Evolutionary conservation across 2,329 filamentous ascomycete species (phyloP).

Genomic region (Dactylonectria estremocensis): DNA sequence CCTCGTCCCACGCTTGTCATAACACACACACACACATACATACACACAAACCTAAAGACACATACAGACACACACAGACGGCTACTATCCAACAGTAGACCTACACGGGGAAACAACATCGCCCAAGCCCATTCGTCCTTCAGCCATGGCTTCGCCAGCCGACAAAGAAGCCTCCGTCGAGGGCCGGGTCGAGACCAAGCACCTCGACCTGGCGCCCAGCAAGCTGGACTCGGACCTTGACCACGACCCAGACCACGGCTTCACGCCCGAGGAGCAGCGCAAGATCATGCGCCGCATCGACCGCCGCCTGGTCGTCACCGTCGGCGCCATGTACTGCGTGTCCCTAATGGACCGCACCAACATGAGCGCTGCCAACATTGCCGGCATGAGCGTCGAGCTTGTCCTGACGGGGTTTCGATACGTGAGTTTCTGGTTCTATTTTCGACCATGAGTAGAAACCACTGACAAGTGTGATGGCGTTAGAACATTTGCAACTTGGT

Average conservation of each 20-base stretch:
- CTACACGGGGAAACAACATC: neutral
- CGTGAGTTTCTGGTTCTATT: slow-evolving; percentile 48
- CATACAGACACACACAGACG: neutral
- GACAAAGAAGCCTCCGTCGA: slow-evolving; percentile 39
- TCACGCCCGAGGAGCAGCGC: slow-evolving; percentile 74
- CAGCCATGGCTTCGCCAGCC: slow-evolving; percentile 44
- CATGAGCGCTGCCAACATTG: slow-evolving; percentile 79
- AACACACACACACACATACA: slow-evolving; percentile 3
- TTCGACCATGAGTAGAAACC: rapidly evolving
- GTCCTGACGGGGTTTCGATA: slow-evolving; percentile 62
- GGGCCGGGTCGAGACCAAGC: slow-evolving; percentile 47
- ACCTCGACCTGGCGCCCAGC: slow-evolving; percentile 42
- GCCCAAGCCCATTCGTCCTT: neutral
- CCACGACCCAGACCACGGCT: slow-evolving; percentile 59
- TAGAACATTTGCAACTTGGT: slow-evolving; percentile 78
- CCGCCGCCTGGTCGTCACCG: slow-evolving; percentile 72
- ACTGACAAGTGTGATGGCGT: slow-evolving; percentile 17
- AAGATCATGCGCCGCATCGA: slow-evolving; percentile 81
- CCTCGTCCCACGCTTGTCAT: slow-evolving; percentile 19
- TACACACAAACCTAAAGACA: neutral
- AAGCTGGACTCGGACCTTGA: slow-evolving; percentile 46
- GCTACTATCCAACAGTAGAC: neutral
- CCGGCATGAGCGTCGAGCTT: slow-evolving; percentile 71
- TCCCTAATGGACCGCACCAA: slow-evolving; percentile 87
- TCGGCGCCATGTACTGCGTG: slow-evolving; percentile 80